A percentile compares a stretch with the other conserved stretches of the same genome.
These are phyloP conservation scores for Vitis rotundifolia DNA, from an alignment of 164 flowering plant species.

Conservation along the genomic window DNA sequence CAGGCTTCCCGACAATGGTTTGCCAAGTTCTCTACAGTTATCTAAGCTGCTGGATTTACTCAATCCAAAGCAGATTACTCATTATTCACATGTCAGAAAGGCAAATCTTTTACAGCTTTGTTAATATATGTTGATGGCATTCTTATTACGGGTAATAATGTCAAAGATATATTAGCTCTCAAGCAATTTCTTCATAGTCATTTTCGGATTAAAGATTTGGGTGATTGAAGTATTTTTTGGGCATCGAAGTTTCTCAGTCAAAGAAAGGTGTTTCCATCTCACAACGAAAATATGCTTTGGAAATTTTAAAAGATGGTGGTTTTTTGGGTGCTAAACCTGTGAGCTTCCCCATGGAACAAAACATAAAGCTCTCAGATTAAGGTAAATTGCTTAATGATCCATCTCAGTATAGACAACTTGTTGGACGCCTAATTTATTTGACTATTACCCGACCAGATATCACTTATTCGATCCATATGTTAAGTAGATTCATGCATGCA, in stretches of 20 bases:
- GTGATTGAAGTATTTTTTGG: constrained; percentile 17
- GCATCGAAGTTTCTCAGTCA: background rate
- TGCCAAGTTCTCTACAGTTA: too few relatives aligned
- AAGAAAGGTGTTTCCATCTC: background rate
- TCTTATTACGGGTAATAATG: constrained; percentile 2
- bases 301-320: too few relatives aligned
- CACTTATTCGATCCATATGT: constrained; percentile 6
- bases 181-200: background rate
- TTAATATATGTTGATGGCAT: constrained; percentile 18
- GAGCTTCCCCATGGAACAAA: constrained; percentile 17
- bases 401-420: constrained; percentile 7
- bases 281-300: too few relatives aligned
- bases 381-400: constrained; percentile 8
- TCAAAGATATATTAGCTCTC: background rate
- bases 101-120: too few relatives aligned
- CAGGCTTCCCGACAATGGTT: too few relatives aligned
- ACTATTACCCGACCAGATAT: constrained; percentile 19
- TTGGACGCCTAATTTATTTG: constrained; percentile 15
- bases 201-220: constrained; percentile 18
- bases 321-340: background rate
- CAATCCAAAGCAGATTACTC: too few relatives aligned
- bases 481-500: constrained; percentile 16
- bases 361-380: background rate
- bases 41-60: too few relatives aligned
- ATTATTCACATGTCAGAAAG: too few relatives aligned